Evolutionary conservation across 2,329 filamentous ascomycete genomes (phyloP), one percentile per base, ranked within the genome.

Genomic region (Fusarium transvaalense): DNA sequence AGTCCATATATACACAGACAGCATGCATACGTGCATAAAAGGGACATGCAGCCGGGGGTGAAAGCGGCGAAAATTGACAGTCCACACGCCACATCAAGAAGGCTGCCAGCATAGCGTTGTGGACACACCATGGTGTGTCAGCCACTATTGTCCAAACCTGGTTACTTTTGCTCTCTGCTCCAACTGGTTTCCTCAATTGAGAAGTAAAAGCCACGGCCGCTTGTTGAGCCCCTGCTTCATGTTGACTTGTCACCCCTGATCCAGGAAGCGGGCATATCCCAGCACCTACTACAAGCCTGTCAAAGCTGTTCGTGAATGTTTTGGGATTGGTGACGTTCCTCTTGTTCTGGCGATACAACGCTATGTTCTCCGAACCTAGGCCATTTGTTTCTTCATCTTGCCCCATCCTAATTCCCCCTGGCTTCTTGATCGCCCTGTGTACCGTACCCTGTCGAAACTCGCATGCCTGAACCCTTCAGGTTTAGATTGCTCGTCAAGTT

Each of bases 361-460:
- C 66, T 60, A 63, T 53, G 59, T 71, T 60, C 66, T 63, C 64
- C 64, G 61, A 48, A 66, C 71, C 61, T 60, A 66, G 69, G 51
- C 62, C 54, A 67, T 72, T 72, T 74, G 70, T 73, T 74, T 74
- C 71, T 71, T 73, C 72, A 73, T 64, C 64, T 74, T 66, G 61
- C 56, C 69, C 57, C 62, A 48, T 66, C 56, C 50, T 63, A 43
- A 61, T 58, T 61, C 64, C 66, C 67, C 73, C 70, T 73, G 70
- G 66, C 59, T 71, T 63, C 57, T 65, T 75, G 75, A 76, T 76
- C 75, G 73, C 68, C 75, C 69, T 50, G 65, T 68, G 64, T 71
- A 71, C 72, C 71, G 64, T 71, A 71, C 72, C 72, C 64, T 74
- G 71, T 58, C 68, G 65, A 75, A 73, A 63, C 72, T 74, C 74